A percentile compares a stretch with the other conserved stretches of the same genome.
These are phyloP conservation scores for Fusarium xylarioides DNA, from an alignment of 2,329 filamentous ascomycete species.

Conservation along the genomic window DNA sequence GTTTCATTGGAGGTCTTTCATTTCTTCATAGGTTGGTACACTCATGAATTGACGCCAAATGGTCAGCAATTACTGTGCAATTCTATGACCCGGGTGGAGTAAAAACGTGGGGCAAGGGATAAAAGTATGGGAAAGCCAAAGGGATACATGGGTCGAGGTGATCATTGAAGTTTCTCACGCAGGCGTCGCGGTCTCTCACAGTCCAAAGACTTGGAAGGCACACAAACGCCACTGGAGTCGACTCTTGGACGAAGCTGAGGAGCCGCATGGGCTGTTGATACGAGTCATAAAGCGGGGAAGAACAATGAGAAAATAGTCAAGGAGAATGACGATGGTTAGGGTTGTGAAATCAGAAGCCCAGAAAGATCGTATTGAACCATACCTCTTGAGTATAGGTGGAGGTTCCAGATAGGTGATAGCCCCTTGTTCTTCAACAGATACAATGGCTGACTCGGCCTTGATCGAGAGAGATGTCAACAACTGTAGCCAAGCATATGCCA, in stretches of 20 bases:
- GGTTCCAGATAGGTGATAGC: background rate
- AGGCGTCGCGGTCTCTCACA: constrained; percentile 26
- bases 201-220: constrained; percentile 9
- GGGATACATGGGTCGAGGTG: constrained; percentile 5
- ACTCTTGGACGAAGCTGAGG: constrained; percentile 1
- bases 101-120: background rate
- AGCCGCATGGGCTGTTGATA: constrained; percentile 7
- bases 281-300: constrained; percentile 8
- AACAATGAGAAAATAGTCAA: background rate
- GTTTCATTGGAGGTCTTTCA: constrained; percentile 16
- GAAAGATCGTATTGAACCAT: background rate
- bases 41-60: background rate
- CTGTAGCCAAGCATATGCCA: constrained; percentile 18
- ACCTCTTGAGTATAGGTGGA: constrained; percentile 10
- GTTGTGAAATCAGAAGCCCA: background rate
- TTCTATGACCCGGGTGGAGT: background rate
- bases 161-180: constrained; percentile 15
- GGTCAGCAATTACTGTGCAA: background rate
- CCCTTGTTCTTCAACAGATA: background rate
- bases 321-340: background rate
- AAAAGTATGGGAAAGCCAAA: constrained; percentile 9
- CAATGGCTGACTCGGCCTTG: constrained; percentile 16
- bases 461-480: constrained; percentile 26
- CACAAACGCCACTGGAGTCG: constrained; percentile 33
- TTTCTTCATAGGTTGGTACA: constrained; percentile 4